Evolutionary conservation across 805 yeast species (phyloP).

Genomic region (Candida chilensis): DNA sequence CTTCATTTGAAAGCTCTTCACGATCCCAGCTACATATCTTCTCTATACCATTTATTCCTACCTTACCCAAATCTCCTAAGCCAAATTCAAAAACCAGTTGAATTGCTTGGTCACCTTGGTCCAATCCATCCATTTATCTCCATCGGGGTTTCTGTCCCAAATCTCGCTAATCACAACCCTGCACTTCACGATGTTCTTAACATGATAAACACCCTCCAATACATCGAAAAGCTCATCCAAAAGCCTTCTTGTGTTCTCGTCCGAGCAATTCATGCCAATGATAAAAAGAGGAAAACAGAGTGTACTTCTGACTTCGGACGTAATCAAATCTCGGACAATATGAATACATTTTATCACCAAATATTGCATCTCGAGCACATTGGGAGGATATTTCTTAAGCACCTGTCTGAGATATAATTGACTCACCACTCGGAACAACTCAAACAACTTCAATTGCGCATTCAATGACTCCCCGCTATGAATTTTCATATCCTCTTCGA

Average conservation of each 20-base stretch:
- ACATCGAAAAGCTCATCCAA: constrained; percentile 12
- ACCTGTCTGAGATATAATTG: constrained; percentile 5
- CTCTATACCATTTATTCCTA: too few relatives aligned
- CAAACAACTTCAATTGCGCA: constrained; percentile 4
- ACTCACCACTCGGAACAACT: constrained; percentile 3
- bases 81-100: constrained; percentile 26
- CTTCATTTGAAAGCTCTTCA: too few relatives aligned
- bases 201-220: constrained; percentile 14
- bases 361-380: constrained; percentile 7
- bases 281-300: constrained; percentile 30
- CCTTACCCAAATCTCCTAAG: constrained; percentile 3
- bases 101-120: constrained; percentile 22
- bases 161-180: constrained; percentile 24
- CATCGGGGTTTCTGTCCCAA: constrained; percentile 25
- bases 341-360: constrained; percentile 3
- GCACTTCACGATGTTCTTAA: constrained; percentile 20
- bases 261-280: constrained; percentile 18
- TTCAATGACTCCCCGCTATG: constrained; percentile 4
- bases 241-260: constrained; percentile 11
- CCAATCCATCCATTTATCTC: constrained; percentile 29
- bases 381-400: constrained; percentile 5
- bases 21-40: too few relatives aligned
- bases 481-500: constrained; percentile 1
- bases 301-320: constrained; percentile 5
- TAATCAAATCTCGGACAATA: constrained; percentile 2